A percentile compares a stretch with the other conserved stretches of the same genome.
Evolutionary conservation across 345 rosid genomes (phyloP).

Genomic region (Populus alba): DNA sequence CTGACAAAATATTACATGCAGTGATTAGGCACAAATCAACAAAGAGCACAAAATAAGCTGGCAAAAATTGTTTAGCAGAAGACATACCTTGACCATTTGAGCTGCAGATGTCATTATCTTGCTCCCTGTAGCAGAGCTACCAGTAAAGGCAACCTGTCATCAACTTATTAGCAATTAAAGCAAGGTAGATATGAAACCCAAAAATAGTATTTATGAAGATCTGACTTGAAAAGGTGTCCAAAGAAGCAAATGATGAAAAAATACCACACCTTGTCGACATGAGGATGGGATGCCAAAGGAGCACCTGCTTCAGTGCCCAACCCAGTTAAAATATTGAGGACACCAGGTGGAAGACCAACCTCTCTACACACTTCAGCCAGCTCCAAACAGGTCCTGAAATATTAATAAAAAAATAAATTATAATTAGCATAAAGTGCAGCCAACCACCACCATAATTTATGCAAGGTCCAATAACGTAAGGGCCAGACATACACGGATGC

Average conservation of each 20-base stretch:
- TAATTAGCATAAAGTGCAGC: background rate
- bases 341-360: conserved; percentile 95
- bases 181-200: conserved; percentile 10
- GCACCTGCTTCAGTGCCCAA: conserved; percentile 98
- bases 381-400: conserved; percentile 93
- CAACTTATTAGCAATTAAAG: conserved; percentile 18
- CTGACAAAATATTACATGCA: conserved; percentile 40
- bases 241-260: conserved; percentile 1
- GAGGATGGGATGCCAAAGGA: conserved; percentile 87
- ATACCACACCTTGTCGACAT: conserved; percentile 75
- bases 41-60: background rate
- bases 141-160: conserved; percentile 84
- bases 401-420: conserved; percentile 5
- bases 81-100: conserved; percentile 70
- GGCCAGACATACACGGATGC: conserved; percentile 61
- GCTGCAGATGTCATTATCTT: conserved; percentile 82
- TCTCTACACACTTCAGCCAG: conserved; percentile 84
- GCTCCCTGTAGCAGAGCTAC: conserved; percentile 90
- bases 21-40: conserved; percentile 11
- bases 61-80: conserved; percentile 6
- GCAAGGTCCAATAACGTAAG: conserved; percentile 12
- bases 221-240: conserved; percentile 13
- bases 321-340: conserved; percentile 87
- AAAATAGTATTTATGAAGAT: conserved; percentile 2
- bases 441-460: conserved; percentile 10